These are phyloP conservation scores for Sindora glabra DNA, from an alignment of 306 rosid genomes.

Conservation along the genomic window DNA sequence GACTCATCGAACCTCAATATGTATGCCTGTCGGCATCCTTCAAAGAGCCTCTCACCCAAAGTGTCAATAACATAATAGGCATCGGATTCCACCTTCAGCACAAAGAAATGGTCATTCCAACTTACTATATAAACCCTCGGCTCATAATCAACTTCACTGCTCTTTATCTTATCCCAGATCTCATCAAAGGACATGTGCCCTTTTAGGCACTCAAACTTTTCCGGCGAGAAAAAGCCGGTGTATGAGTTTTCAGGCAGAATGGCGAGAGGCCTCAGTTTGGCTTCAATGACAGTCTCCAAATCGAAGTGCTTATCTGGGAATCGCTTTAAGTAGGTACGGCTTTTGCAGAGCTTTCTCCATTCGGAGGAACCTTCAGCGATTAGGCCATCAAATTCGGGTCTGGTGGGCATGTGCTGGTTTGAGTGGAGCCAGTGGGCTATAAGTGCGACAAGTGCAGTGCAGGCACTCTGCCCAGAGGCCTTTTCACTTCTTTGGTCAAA, in stretches of 20 bases:
- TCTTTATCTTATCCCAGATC: conserved; percentile 53
- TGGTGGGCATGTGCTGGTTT: conserved; percentile 43
- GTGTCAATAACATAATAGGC: conserved; percentile 71
- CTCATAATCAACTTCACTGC: conserved; percentile 1
- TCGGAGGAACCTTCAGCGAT: conserved; percentile 55
- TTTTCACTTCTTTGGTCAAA: conserved; percentile 64
- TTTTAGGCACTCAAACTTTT: conserved; percentile 58
- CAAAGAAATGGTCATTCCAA: conserved; percentile 90
- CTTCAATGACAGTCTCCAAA: conserved; percentile 63
- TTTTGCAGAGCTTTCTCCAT: conserved; percentile 59
- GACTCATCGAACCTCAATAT: conserved; percentile 60
- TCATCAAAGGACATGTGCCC: conserved; percentile 68
- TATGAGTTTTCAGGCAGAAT: conserved; percentile 44
- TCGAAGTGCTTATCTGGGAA: conserved; percentile 75
- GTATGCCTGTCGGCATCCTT: conserved; percentile 57
- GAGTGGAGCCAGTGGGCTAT: conserved; percentile 85
- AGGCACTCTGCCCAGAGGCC: conserved; percentile 71
- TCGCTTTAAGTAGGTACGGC: conserved; percentile 20
- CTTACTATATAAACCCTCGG: conserved; percentile 64
- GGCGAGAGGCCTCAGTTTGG: conserved; percentile 40
- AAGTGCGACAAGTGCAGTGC: conserved; percentile 53
- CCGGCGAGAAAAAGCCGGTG: conserved; percentile 68
- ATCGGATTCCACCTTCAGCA: conserved; percentile 49
- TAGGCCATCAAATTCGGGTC: conserved; percentile 46
- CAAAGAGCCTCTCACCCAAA: conserved; percentile 59